A percentile compares a stretch with the other conserved stretches of the same genome.
phyloP scores from a whole-genome alignment of 225 moss, liverwort and hornwort genomes.

The Straminergon stramineum region DNA sequence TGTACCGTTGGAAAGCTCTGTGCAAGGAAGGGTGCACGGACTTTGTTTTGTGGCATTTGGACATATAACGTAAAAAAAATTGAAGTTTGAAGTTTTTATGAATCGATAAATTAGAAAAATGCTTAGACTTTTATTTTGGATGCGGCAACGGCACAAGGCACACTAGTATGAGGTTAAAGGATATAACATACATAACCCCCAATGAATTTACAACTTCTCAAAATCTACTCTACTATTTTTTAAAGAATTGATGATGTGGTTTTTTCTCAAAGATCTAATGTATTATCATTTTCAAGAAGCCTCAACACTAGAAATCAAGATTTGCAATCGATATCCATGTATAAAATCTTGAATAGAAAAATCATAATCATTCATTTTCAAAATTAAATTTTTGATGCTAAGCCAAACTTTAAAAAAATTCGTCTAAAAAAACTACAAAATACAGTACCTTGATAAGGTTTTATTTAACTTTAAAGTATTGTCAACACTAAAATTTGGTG shows the following conservation, averaged over 20 bases:
- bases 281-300: background rate
- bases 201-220: background rate
- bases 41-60: too few species aligned
- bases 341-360: background rate
- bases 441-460: background rate
- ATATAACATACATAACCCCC: background rate
- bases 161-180: background rate
- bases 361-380: background rate
- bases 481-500: background rate
- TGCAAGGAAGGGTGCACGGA: too few species aligned
- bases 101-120: too few species aligned
- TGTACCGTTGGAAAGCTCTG: too few species aligned
- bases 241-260: background rate
- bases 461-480: background rate
- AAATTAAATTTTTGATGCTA: background rate
- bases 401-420: background rate
- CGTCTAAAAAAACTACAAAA: too few species aligned
- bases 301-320: background rate
- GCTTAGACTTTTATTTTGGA: too few species aligned
- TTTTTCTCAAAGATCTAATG: background rate
- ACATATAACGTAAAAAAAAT: too few species aligned
- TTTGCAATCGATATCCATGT: background rate
- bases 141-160: too few species aligned
- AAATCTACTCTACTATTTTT: background rate
- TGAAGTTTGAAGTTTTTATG: too few species aligned